These are phyloP conservation scores for Dactylonectria estremocensis DNA, from an alignment of 2,329 filamentous ascomycete genomes.

Conservation along the genomic window DNA sequence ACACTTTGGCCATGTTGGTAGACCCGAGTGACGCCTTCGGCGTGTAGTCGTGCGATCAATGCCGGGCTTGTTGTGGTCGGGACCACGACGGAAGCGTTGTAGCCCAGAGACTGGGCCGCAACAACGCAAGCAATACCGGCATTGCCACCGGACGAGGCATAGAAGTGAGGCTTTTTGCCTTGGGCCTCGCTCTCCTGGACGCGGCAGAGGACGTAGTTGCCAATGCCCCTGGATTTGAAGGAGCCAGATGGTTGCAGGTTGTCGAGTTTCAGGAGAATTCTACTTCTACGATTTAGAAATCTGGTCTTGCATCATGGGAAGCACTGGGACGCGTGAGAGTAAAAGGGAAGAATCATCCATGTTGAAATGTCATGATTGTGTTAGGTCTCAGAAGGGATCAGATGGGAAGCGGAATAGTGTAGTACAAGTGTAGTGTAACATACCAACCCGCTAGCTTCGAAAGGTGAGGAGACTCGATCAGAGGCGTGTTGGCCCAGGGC, in stretches of 20 bases:
- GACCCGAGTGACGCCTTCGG: slow-evolving; percentile 74
- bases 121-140: slow-evolving; percentile 85
- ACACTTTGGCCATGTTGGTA: slow-evolving; percentile 77
- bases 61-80: slow-evolving; percentile 74
- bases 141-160: slow-evolving; percentile 82
- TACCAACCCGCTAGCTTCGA: slow-evolving; percentile 79
- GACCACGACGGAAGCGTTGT: slow-evolving; percentile 80
- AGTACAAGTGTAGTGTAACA: slow-evolving; percentile 41
- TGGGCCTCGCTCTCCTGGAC: slow-evolving; percentile 47
- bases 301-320: slow-evolving; percentile 14
- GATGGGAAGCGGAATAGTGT: background rate
- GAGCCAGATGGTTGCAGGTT: slow-evolving; percentile 86
- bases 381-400: background rate
- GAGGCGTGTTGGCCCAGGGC: slow-evolving; percentile 37
- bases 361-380: background rate
- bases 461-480: slow-evolving; percentile 57
- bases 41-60: slow-evolving; percentile 78
- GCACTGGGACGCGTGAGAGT: background rate
- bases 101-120: slow-evolving; percentile 73
- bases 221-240: slow-evolving; percentile 86
- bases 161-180: slow-evolving; percentile 70
- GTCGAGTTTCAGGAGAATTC: slow-evolving; percentile 87
- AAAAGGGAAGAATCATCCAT: background rate
- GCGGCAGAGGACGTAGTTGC: slow-evolving; percentile 75
- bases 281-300: slow-evolving; percentile 59